Evolutionary conservation across 768 basidiomycete genomes (phyloP).

Genomic region (Galerina sulciceps): DNA sequence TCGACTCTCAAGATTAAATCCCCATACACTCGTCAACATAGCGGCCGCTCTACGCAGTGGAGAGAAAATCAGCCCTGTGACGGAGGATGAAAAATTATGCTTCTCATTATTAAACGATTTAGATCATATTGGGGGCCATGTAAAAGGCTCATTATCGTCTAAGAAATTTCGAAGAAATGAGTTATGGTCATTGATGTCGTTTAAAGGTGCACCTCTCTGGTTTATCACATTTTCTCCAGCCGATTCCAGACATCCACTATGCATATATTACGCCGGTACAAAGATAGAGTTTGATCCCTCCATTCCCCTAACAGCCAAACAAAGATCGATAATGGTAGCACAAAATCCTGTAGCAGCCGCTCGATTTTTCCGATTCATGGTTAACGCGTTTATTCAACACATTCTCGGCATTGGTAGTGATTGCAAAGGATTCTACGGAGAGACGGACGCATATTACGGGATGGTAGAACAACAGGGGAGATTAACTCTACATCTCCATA

Average conservation of each 20-base stretch:
- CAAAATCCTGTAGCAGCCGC: constrained; percentile 23
- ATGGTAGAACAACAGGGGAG: constrained; percentile 44
- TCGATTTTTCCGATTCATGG: constrained; percentile 36
- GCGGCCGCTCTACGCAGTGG: constrained; percentile 22
- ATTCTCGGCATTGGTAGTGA: constrained; percentile 23
- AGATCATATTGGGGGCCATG: constrained; percentile 27
- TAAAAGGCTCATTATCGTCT: constrained; percentile 26
- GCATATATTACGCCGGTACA: constrained; percentile 35
- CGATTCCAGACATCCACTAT: constrained; percentile 35
- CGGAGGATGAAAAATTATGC: constrained; percentile 25
- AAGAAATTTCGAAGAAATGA: constrained; percentile 34
- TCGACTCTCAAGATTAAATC: constrained; percentile 24
- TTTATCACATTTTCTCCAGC: constrained; percentile 42
- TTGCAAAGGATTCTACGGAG: constrained; percentile 30
- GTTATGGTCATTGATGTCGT: constrained; percentile 33
- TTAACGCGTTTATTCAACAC: constrained; percentile 33
- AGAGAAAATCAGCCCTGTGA: constrained; percentile 19
- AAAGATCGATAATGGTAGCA: not conserved
- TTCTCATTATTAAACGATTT: constrained; percentile 29
- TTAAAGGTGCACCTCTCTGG: constrained; percentile 32
- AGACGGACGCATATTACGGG: constrained; percentile 37
- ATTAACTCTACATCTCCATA: constrained; percentile 38
- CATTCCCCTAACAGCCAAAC: not conserved
- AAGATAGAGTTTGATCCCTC: constrained; percentile 25
- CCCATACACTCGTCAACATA: constrained; percentile 19